Base-by-base conservation (phyloP, 371 early-diverging fungal species). In the Rhizopus microsporus region DNA sequence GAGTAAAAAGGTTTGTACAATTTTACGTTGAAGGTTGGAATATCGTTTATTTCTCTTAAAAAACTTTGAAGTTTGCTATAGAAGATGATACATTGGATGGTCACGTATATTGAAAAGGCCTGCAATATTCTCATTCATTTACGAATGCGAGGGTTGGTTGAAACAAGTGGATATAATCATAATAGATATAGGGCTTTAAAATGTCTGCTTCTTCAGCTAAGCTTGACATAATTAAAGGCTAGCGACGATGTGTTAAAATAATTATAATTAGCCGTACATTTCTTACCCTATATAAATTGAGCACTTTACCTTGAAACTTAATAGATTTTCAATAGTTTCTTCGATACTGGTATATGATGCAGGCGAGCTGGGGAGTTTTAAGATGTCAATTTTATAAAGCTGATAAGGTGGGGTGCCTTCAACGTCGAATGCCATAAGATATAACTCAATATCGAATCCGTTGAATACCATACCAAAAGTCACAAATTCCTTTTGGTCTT, bases 281-380 rank as follows among this genome's bases (percentile, higher is more conserved):
- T 56, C 52, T 56, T 56, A 13, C n/a, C 31, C 39, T 56, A 56
- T 46, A 51, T 51, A 51, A 46, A 62, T 52, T 52, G 49, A 57
- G 53, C 35, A 62, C 33, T 54, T 63, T 63, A 53, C 63, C 58
- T 57, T 63, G 31, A 63, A 63, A 44, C 57, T 63, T 54, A 15
- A 7, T 29, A 54, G 49, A 53, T 57, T 40, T 42, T 62, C 63
- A 10, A 63, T 44, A 7, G 55, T 50, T 49, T 63, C 58, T 63
- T 63, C 58, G 17, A 57, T 48, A 50, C 48, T 57, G 50, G 33
- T 49, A 48, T 57, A 62, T 35, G 47, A 51, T 45, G 56, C 53
- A 52, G 47, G 46, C 12, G 62, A 62, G 46, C 33, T 56, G 23
- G 48, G 62, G 46, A 52, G 52, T 52, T 51, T 56, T 39, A 52